Conservation (phyloP, 1,139 yeast genomes). For the Ogataea hybrid region DNA sequence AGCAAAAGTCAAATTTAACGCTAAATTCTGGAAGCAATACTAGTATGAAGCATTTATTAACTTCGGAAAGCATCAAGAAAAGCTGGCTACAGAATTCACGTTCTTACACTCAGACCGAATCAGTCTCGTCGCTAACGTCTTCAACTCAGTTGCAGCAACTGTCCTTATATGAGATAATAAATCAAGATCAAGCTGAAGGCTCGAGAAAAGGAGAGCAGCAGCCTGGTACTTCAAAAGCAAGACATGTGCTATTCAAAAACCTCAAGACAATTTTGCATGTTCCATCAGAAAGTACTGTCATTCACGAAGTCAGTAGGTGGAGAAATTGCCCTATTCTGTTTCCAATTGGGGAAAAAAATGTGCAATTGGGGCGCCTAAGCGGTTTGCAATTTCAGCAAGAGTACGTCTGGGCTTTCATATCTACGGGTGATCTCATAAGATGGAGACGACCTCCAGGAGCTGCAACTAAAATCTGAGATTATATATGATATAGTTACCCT, state of each 20-base stretch:
- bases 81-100: no score
- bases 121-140: no score
- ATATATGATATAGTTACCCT: slow-evolving; percentile 1
- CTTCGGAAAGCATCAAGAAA: no score
- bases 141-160: no score
- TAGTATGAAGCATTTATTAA: no score
- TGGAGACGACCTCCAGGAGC: slow-evolving; percentile 27
- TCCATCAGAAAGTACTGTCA: slow-evolving; percentile 5
- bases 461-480: not conserved
- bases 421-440: slow-evolving; percentile 51
- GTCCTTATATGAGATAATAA: slow-evolving; percentile 32
- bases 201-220: not conserved
- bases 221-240: not conserved
- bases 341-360: slow-evolving; percentile 32
- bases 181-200: slow-evolving; percentile 21
- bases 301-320: slow-evolving; percentile 26
- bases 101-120: no score
- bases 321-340: slow-evolving; percentile 27
- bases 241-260: slow-evolving; percentile 5
- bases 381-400: slow-evolving; percentile 40
- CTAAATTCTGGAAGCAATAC: no score
- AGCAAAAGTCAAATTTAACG: no score
- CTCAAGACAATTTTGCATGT: not conserved
- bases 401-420: slow-evolving; percentile 50
- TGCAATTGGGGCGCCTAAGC: slow-evolving; percentile 42